Percentiles rank a stretch among this genome's conserved stretches.
phyloP scores from a whole-genome alignment of 345 rosid species.

The Atalantia buxifolia region DNA sequence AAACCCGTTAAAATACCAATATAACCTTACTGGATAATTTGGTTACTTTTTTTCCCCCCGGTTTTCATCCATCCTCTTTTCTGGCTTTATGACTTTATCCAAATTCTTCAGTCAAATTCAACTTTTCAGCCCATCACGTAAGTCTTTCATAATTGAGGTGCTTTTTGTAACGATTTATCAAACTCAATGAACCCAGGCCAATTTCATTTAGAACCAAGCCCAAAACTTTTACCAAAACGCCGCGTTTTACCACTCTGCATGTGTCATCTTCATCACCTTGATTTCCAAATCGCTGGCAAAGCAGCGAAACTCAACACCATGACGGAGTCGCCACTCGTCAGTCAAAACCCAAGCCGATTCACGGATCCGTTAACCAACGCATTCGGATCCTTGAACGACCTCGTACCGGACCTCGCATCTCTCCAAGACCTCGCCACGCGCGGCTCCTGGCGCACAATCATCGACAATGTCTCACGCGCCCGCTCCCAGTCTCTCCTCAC shows the following conservation, averaged over 20 bases:
- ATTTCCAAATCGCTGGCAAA: neutral
- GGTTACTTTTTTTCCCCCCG: too few relatives aligned
- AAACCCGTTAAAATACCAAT: too few relatives aligned
- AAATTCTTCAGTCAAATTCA: too few relatives aligned
- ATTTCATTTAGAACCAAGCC: too few relatives aligned
- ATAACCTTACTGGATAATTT: too few relatives aligned
- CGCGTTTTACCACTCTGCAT: neutral
- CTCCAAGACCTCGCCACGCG: constrained; percentile 83
- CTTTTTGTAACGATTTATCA: too few relatives aligned
- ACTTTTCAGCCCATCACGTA: too few relatives aligned
- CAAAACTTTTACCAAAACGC: neutral
- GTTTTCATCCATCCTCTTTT: too few relatives aligned
- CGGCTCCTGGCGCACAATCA: constrained; percentile 85
- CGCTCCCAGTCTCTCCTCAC: constrained; percentile 57
- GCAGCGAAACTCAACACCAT: neutral
- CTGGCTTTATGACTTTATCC: too few relatives aligned
- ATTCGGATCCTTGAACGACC: constrained; percentile 60
- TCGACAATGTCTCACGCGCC: constrained; percentile 67
- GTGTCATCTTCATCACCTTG: neutral
- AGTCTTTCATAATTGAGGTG: too few relatives aligned
- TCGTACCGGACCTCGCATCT: constrained; percentile 68
- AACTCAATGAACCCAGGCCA: too few relatives aligned
- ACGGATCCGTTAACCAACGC: constrained; percentile 48
- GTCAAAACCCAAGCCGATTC: neutral
- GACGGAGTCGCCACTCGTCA: neutral